phyloP scores from a whole-genome alignment of 257 asterid species.

The Przewalskia tangutica region DNA sequence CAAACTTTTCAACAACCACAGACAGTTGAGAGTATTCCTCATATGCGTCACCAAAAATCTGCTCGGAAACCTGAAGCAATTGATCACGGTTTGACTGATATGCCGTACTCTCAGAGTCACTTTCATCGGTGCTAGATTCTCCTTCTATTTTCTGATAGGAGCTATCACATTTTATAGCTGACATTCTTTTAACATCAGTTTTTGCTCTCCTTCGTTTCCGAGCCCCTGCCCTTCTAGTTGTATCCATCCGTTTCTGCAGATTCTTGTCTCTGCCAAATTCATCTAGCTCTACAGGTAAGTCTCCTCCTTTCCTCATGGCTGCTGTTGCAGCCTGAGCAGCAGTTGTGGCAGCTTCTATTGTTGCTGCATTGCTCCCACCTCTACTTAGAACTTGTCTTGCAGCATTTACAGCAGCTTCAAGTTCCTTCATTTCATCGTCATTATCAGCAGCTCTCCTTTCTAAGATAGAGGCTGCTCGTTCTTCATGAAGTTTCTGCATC shows the following conservation, averaged over 20 bases:
- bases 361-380: conserved; percentile 41
- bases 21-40: conserved; percentile 79
- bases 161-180: conserved; percentile 35
- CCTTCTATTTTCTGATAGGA: conserved; percentile 67
- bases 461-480: conserved; percentile 62
- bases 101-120: conserved; percentile 80
- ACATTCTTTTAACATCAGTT: conserved; percentile 60
- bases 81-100: conserved; percentile 65
- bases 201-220: conserved; percentile 56
- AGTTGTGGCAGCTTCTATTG: conserved; percentile 50
- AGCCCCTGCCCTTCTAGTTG: conserved; percentile 59
- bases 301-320: conserved; percentile 45
- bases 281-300: conserved; percentile 69
- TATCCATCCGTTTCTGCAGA: conserved; percentile 72
- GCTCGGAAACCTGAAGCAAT: conserved; percentile 71
- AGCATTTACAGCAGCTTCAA: conserved; percentile 63
- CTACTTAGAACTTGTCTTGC: conserved; percentile 57
- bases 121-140: conserved; percentile 95
- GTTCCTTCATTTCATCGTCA: conserved; percentile 69
- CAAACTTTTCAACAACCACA: conserved; percentile 59
- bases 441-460: conserved; percentile 83
- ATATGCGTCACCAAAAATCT: conserved; percentile 72
- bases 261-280: conserved; percentile 81
- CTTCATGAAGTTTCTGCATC: conserved; percentile 77
- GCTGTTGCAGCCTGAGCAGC: conserved; percentile 58